phyloP scores from a whole-genome alignment of 805 yeast species.

The Saturnispora galanensis region DNA sequence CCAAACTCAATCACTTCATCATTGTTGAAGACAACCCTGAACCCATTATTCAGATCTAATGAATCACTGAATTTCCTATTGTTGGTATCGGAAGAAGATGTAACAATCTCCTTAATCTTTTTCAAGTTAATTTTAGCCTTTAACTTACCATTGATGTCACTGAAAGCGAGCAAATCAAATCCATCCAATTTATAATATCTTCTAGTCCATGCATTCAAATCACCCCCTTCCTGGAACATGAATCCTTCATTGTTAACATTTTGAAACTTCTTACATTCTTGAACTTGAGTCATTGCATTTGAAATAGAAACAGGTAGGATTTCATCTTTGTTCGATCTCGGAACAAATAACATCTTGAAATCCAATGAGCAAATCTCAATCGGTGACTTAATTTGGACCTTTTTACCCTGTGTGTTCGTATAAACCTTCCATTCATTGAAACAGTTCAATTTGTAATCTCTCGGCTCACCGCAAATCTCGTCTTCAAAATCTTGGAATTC shows the following conservation, averaged over 20 bases:
- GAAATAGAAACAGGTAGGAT: conserved; percentile 61
- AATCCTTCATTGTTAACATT: conserved; percentile 47
- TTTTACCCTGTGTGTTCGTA: conserved; percentile 18
- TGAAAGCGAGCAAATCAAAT: conserved; percentile 62
- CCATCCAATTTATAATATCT: conserved; percentile 71
- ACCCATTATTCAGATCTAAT: conserved; percentile 57
- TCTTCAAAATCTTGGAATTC: conserved; percentile 49
- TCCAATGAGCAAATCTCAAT: conserved; percentile 57
- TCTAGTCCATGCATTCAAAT: conserved; percentile 61
- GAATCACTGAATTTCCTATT: conserved; percentile 64
- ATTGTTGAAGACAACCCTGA: conserved; percentile 64
- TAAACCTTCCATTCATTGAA: conserved; percentile 73
- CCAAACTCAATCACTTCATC: conserved; percentile 79
- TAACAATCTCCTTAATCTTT: conserved; percentile 49
- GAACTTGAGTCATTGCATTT: conserved; percentile 36
- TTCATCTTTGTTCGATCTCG: conserved; percentile 51
- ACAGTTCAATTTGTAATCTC: conserved; percentile 47
- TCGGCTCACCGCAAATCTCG: conserved; percentile 43
- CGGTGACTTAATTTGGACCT: conserved; percentile 34
- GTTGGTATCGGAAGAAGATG: neutral
- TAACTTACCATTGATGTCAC: conserved; percentile 57
- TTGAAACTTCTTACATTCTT: conserved; percentile 25
- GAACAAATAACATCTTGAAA: conserved; percentile 59
- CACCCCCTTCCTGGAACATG: conserved; percentile 88
- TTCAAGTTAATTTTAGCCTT: conserved; percentile 68